Percentiles rank a stretch among this genome's conserved stretches.
Conservation (phyloP, 2,329 filamentous ascomycete genomes). For the Fusarium marasasianum region DNA sequence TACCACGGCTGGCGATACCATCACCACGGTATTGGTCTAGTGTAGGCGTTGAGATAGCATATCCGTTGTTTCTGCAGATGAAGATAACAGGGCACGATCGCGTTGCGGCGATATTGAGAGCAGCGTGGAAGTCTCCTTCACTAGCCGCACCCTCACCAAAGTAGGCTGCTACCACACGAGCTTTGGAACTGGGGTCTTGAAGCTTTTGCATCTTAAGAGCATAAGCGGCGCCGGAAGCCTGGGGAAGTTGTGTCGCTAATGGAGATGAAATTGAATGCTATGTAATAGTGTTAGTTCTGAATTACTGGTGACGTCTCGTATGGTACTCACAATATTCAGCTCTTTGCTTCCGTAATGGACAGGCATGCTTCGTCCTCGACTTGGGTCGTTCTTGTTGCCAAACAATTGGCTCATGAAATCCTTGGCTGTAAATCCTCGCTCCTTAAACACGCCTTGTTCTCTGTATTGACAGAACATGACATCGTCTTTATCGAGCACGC, state of each 20-base stretch:
- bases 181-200: slow-evolving; percentile 73
- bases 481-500: slow-evolving; percentile 83
- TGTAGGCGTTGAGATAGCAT: slow-evolving; percentile 89
- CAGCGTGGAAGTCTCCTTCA: slow-evolving; percentile 92
- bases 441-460: slow-evolving; percentile 89
- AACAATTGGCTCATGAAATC: slow-evolving; percentile 98
- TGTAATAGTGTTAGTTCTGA: slow-evolving; percentile 3
- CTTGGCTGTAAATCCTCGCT: slow-evolving; percentile 85
- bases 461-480: slow-evolving; percentile 95
- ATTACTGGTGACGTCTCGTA: too few species aligned
- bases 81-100: slow-evolving; percentile 88
- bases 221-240: slow-evolving; percentile 87
- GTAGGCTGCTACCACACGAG: slow-evolving; percentile 80
- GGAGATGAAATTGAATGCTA: slow-evolving; percentile 86
- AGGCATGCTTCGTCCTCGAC: slow-evolving; percentile 92
- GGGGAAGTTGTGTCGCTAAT: slow-evolving; percentile 87
- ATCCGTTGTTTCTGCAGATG: slow-evolving; percentile 93
- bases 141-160: slow-evolving; percentile 92
- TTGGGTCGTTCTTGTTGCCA: slow-evolving; percentile 82
- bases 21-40: slow-evolving; percentile 92
- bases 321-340: slow-evolving; percentile 76
- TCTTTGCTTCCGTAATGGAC: slow-evolving; percentile 91
- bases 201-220: slow-evolving; percentile 83
- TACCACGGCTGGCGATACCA: slow-evolving; percentile 85
- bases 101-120: slow-evolving; percentile 89